Evolutionary conservation across 1,284 basidiomycete genomes (phyloP).

Genomic region (Erythrobasidium hasegawianum): DNA sequence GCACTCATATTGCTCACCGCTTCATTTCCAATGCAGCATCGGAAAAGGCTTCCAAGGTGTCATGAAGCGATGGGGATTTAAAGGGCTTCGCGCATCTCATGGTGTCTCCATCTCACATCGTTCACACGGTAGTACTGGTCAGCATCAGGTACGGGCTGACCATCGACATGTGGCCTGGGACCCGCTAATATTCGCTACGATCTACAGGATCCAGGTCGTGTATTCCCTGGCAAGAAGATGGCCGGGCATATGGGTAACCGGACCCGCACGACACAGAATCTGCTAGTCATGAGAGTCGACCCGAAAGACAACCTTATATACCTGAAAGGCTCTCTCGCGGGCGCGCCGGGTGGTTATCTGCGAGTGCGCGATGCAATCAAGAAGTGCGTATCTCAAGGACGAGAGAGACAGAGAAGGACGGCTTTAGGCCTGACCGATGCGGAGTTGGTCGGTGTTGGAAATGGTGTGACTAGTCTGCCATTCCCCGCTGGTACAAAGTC

Average conservation of each 20-base stretch:
- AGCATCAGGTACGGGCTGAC: constrained; percentile 85
- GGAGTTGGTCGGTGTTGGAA: constrained; percentile 77
- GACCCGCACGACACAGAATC: constrained; percentile 65
- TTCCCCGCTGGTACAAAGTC: constrained; percentile 86
- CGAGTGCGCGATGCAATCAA: constrained; percentile 76
- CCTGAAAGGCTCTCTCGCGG: constrained; percentile 61
- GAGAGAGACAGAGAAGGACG: constrained; percentile 51
- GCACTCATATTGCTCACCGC: neutral
- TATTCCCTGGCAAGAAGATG: constrained; percentile 82
- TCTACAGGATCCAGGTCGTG: constrained; percentile 42
- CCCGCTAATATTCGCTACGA: neutral
- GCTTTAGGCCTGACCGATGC: constrained; percentile 64
- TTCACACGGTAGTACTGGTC: constrained; percentile 86
- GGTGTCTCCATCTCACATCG: constrained; percentile 96
- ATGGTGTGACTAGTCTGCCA: constrained; percentile 74
- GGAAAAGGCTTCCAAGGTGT: constrained; percentile 96
- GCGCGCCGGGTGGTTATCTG: constrained; percentile 54
- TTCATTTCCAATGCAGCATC: too few relatives aligned
- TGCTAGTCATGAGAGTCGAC: constrained; percentile 84
- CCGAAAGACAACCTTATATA: constrained; percentile 79
- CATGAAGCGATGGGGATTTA: constrained; percentile 96
- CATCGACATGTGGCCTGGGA: too few relatives aligned
- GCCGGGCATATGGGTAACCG: constrained; percentile 81
- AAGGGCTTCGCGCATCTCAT: constrained; percentile 87
- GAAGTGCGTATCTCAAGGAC: constrained; percentile 63